Conservation (phyloP, 768 basidiomycete species). For the Udeniomyces megalosporus region DNA sequence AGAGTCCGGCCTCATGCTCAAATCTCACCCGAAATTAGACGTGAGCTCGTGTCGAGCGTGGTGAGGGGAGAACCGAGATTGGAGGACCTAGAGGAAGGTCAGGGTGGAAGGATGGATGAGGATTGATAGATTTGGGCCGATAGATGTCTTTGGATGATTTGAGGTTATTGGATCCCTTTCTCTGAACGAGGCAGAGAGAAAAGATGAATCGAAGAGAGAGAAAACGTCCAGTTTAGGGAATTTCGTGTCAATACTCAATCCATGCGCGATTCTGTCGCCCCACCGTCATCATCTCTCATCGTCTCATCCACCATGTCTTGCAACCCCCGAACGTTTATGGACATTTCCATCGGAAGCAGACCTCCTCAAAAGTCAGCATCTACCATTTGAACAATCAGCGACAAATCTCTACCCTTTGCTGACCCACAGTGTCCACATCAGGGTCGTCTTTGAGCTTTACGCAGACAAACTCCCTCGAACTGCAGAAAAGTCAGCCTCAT, state of each 20-base stretch:
- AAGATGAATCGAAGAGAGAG: too few relatives aligned
- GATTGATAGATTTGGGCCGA: too few relatives aligned
- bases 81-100: conserved; percentile 27
- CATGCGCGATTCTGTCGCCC: too few relatives aligned
- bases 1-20: conserved; percentile 70
- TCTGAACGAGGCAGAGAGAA: too few relatives aligned
- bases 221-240: too few relatives aligned
- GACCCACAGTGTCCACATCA: neutral
- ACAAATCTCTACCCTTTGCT: neutral
- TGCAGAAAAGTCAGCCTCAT: conserved; percentile 49
- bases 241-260: too few relatives aligned
- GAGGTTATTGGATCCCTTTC: too few relatives aligned
- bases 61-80: conserved; percentile 63
- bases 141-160: too few relatives aligned
- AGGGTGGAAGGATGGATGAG: too few relatives aligned
- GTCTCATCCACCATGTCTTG: conserved; percentile 11
- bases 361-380: neutral
- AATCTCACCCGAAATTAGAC: conserved; percentile 73
- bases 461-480: conserved; percentile 46
- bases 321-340: conserved; percentile 15
- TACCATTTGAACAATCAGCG: neutral
- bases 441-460: conserved; percentile 46
- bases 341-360: neutral
- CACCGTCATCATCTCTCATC: too few relatives aligned
- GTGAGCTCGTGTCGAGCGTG: conserved; percentile 76